phyloP scores from a whole-genome alignment of 306 rosid genomes.

The Ochetophila trinervis region DNA sequence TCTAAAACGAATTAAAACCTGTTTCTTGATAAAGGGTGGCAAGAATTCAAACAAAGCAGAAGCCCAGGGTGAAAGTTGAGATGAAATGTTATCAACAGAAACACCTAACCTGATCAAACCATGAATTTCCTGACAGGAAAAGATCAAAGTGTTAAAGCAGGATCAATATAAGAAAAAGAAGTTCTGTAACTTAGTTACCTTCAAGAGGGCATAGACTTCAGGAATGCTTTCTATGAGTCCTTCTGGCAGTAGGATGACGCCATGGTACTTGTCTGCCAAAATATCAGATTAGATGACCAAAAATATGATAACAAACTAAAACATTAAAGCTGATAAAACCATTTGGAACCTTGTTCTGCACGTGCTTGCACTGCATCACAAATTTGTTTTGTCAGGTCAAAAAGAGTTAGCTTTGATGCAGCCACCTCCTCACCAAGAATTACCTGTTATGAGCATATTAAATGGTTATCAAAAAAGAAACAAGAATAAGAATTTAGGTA shows the following conservation, averaged over 20 bases:
- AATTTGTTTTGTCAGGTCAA: constrained; percentile 74
- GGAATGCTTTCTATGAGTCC: constrained; percentile 99
- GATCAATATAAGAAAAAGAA: not conserved
- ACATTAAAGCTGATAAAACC: constrained; percentile 18
- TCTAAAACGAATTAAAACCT: constrained; percentile 41
- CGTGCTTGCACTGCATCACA: constrained; percentile 93
- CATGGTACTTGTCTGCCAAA: constrained; percentile 81
- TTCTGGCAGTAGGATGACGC: constrained; percentile 92
- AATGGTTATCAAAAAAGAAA: constrained; percentile 5
- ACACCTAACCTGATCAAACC: constrained; percentile 74
- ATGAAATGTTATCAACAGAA: constrained; percentile 55
- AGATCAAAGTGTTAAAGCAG: constrained; percentile 11
- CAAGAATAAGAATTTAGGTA: not conserved
- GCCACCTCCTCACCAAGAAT: constrained; percentile 98
- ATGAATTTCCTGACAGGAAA: constrained; percentile 82
- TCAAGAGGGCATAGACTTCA: constrained; percentile 90
- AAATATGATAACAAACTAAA: not conserved
- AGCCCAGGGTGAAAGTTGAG: constrained; percentile 98
- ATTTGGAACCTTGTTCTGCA: constrained; percentile 72
- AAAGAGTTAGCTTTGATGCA: constrained; percentile 90
- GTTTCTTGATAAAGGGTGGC: constrained; percentile 87
- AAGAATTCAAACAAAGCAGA: constrained; percentile 90
- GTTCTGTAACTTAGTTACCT: constrained; percentile 39
- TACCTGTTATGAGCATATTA: constrained; percentile 47
- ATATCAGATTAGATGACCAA: constrained; percentile 20